These are phyloP conservation scores for Rostrohypoxylon terebratum DNA, from an alignment of 495 filamentous ascomycete genomes.

Conservation along the genomic window DNA sequence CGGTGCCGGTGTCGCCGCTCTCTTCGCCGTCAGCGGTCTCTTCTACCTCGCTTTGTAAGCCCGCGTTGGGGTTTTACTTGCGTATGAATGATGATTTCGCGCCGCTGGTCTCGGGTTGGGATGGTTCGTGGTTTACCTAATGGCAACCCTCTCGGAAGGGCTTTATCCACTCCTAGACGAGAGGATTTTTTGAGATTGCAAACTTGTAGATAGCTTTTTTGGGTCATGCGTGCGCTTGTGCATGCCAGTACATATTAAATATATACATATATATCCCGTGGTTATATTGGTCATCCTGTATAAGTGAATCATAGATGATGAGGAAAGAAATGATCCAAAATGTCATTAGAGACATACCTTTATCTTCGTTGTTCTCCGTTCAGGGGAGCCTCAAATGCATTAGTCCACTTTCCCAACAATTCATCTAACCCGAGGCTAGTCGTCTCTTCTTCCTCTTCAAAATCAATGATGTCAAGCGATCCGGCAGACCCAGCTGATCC, in stretches of 20 bases:
- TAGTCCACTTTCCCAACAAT: conserved; percentile 30
- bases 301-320: neutral
- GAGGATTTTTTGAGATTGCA: conserved; percentile 13
- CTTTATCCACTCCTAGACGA: conserved; percentile 12
- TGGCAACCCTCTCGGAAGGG: conserved; percentile 17
- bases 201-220: conserved; percentile 38
- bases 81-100: conserved; percentile 11
- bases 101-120: conserved; percentile 10
- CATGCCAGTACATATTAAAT: conserved; percentile 35
- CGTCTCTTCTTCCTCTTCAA: conserved; percentile 31
- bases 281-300: neutral
- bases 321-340: neutral
- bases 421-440: conserved; percentile 2
- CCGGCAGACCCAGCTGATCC: too few relatives aligned
- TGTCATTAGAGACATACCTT: neutral
- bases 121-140: conserved; percentile 15
- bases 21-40: conserved; percentile 38
- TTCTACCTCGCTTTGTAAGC: conserved; percentile 45
- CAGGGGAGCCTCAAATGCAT: neutral
- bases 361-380: neutral
- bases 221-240: conserved; percentile 25
- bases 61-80: neutral
- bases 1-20: conserved; percentile 35
- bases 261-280: conserved; percentile 18
- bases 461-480: conserved; percentile 23